Evolutionary conservation across 176 grass and related monocot genomes (phyloP).

Genomic region (Carex myosuroides): DNA sequence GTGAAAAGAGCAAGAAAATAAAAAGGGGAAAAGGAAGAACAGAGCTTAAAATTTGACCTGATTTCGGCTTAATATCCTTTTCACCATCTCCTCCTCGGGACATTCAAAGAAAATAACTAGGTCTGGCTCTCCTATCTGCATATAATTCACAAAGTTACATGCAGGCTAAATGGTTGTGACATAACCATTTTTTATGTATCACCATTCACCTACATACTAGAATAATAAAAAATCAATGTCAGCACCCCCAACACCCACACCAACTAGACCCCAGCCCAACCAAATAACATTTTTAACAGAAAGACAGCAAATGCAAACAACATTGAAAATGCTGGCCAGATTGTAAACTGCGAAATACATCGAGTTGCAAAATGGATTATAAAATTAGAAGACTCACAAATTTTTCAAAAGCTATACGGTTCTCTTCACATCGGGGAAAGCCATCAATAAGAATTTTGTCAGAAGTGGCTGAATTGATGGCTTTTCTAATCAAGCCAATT

Average conservation of each 20-base stretch:
- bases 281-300: background rate
- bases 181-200: constrained; percentile 1
- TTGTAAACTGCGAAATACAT: background rate
- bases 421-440: constrained; percentile 88
- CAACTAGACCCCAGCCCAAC: background rate
- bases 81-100: constrained; percentile 84
- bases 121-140: constrained; percentile 88
- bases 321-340: background rate
- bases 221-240: background rate
- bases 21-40: background rate
- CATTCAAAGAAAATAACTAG: constrained; percentile 87
- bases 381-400: constrained; percentile 57
- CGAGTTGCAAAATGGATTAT: constrained; percentile 4
- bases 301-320: background rate
- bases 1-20: background rate
- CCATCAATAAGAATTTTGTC: constrained; percentile 85
- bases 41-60: constrained; percentile 44
- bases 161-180: background rate
- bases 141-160: background rate
- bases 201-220: background rate
- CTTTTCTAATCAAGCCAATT: constrained; percentile 60
- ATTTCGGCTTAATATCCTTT: constrained; percentile 77
- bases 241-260: background rate
- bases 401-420: constrained; percentile 82
- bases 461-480: constrained; percentile 45